phyloP scores from a whole-genome alignment of 108 stramenopile species.

The Cyclotella cryptica region DNA sequence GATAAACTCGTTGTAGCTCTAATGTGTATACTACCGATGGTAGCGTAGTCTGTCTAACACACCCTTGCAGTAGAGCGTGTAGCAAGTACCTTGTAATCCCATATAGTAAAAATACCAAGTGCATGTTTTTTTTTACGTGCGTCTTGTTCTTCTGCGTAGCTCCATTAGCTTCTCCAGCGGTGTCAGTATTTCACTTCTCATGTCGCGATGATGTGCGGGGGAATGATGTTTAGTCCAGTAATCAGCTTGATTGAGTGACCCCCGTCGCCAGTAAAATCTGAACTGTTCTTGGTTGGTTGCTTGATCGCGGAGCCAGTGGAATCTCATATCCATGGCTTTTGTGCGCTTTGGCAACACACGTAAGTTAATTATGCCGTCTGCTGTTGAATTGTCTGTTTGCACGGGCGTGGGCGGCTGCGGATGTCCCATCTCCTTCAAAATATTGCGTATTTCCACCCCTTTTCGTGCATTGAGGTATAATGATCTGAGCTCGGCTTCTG shows the following conservation, averaged over 20 bases:
- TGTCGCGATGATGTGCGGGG: slow-evolving; percentile 15
- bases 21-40: no score
- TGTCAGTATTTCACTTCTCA: slow-evolving; percentile 14
- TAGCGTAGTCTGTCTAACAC: no score
- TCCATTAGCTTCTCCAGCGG: background rate
- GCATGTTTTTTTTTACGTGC: background rate
- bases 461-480: slow-evolving; percentile 51
- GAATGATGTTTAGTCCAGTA: slow-evolving; percentile 23
- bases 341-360: slow-evolving; percentile 50
- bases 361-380: slow-evolving; percentile 50
- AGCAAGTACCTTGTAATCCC: no score
- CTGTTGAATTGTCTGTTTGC: slow-evolving; percentile 52
- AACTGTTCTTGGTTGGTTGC: slow-evolving; percentile 19
- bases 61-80: no score
- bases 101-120: background rate
- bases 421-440: slow-evolving; percentile 44
- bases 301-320: slow-evolving; percentile 14
- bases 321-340: slow-evolving; percentile 27
- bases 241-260: background rate
- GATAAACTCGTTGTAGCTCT: no score
- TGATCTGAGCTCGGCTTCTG: slow-evolving; percentile 57
- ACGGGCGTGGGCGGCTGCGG: slow-evolving; percentile 28
- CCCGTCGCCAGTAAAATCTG: slow-evolving; percentile 17
- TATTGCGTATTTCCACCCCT: slow-evolving; percentile 18
- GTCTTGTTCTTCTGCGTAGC: background rate